Base-by-base conservation (phyloP, 1,284 basidiomycete species). In the Rhodotorula sp. region DNA sequence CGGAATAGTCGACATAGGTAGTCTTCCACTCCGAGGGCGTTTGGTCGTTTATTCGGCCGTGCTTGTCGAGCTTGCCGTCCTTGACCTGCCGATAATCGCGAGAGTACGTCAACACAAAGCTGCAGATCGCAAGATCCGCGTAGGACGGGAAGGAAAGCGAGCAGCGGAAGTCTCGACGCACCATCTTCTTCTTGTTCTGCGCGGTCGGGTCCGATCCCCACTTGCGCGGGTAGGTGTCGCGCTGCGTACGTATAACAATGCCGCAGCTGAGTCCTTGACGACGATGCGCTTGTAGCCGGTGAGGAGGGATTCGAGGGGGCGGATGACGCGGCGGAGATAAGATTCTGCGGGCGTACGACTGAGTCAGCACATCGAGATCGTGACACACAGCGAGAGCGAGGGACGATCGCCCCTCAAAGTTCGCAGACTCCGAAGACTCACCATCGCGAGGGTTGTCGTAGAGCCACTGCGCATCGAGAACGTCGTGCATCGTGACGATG, bases 401-500 rank as follows among this genome's bases (percentile, higher is more conserved):
- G n/a, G n/a, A n/a, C n/a, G n/a, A n/a, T n/a, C n/a, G n/a, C n/a
- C n/a, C n/a, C n/a, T n/a, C n/a, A n/a, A n/a, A n/a, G n/a, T n/a
- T n/a, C 39, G 39, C 39, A 44, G 39, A 44, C 39, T 44, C 19
- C 39, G 30, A 19, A 30, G 48, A 79, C 87, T 74, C 75, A 90
- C 92, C 94, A 82, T 99, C 96, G 60, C 95, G 86, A n/a, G 92
- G 96, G 81, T 96, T 98, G 82, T 99, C 96, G 81, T 96, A 99
- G 78, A 91, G 82, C 94, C 95, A 99, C 79, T 99, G 96, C 17
- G 96, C 96, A 81, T 99, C 96, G 82, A 99, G 83, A 44, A 99
- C 94, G 81, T 99, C 96, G 83, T 99, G 96, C 96, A 99, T 99
- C 46, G 96, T 96, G 69, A 99, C 96, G 78, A 99, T 95, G 78